Percentiles rank a stretch among this genome's conserved stretches.
phyloP scores from a whole-genome alignment of 371 early-diverging fungal species.

The Mortierella sp. region DNA sequence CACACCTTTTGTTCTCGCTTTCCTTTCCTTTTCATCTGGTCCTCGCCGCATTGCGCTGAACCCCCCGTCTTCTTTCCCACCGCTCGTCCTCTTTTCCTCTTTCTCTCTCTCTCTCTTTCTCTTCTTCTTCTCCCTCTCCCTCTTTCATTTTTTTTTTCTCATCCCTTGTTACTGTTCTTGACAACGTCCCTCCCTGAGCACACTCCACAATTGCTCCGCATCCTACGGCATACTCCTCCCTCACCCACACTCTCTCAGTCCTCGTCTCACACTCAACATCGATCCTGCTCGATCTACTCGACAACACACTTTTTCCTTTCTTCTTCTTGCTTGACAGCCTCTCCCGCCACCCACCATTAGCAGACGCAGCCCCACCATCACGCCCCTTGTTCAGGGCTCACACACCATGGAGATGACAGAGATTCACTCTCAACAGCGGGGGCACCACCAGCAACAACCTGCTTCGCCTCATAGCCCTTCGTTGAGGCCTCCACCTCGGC shows the following conservation, averaged over 20 bases:
- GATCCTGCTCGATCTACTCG: no score
- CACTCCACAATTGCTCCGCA: no score
- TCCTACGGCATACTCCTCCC: no score
- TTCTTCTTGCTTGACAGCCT: no score
- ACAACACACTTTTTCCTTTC: no score
- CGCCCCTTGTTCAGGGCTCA: constrained; percentile 20
- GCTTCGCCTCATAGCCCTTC: constrained; percentile 5
- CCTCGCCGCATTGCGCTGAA: background rate
- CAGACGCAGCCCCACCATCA: constrained; percentile 26
- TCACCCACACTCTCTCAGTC: no score
- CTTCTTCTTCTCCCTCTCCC: background rate
- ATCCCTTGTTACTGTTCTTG: no score
- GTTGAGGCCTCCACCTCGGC: background rate
- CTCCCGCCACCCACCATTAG: constrained; percentile 27
- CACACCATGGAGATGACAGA: constrained; percentile 32
- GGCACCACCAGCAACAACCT: constrained; percentile 6
- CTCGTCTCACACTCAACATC: no score
- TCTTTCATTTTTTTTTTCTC: background rate
- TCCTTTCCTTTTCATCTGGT: background rate
- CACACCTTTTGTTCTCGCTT: background rate
- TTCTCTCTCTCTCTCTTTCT: background rate
- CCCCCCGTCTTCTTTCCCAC: background rate
- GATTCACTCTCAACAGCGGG: constrained; percentile 1
- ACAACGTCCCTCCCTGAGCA: no score
- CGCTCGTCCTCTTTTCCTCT: background rate